Base-by-base conservation (phyloP, 108 stramenopile species). In the Parmales sp. region DNA sequence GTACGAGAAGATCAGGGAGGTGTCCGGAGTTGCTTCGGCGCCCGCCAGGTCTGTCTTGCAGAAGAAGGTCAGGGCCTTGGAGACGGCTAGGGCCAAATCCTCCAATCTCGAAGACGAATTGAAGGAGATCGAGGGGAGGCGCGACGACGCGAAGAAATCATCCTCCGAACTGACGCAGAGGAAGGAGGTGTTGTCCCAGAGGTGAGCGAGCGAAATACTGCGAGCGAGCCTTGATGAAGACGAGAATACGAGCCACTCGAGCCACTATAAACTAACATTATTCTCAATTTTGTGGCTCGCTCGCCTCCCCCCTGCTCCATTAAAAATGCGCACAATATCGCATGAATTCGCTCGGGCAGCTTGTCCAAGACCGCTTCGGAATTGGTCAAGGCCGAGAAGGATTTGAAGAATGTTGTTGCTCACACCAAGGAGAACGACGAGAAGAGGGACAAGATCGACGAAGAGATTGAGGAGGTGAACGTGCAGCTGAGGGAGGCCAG, bases 11-110 rank as follows among this genome's bases (percentile, higher is more conserved):
- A 83, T 90, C 69, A 68, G 78, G 5, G 86, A 93, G 74, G 86
- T 81, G 9, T 90, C 92, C 20, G 87, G 86, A 6, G 87, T 88
- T 2, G 89, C 87, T 13, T 88, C 87, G 73, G 87, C 86, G 5
- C 64, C 74, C 26, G 86, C 89, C 7, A 75, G 87, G 37, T 71
- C 77, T 5, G 75, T 73, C 41, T 69, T 92, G 44, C 74, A 74
- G 6, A 72, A 74, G 13, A 66, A 79, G 22, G 70, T 79, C 8
- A 70, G 88, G 37, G 66, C 77, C 31, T 60, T 92, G 43, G 88
- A 88, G 48, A 75, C 73, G 60, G 86, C 82, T 38, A 71, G 89
- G 31, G 84, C 85, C 29, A 80, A 76, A 49, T 86, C 87, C 26
- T 82, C 79, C 5, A 80, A 72, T 45, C 70, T 82, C 11, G 63